Evolutionary conservation across 441 rosid genomes (phyloP).

Genomic region (Gossypium aridum): DNA sequence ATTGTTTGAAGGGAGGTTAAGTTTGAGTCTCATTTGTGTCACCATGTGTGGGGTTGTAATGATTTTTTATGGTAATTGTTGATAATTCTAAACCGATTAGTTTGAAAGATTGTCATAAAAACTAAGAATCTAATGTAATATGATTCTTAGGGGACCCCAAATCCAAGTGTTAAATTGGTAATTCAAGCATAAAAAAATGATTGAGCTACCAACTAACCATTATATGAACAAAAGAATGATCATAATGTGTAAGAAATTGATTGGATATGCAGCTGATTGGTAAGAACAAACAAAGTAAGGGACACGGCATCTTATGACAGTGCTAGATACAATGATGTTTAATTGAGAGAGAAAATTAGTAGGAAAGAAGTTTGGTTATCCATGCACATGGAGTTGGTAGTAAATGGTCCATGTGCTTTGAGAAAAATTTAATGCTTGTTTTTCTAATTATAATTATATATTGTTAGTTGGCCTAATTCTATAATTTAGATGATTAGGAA

Average conservation of each 20-base stretch:
- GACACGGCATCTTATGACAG: conserved; percentile 1
- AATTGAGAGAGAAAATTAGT: background rate
- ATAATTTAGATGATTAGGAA: background rate
- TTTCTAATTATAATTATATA: background rate
- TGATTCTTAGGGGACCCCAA: too few relatives aligned
- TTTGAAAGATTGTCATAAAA: background rate
- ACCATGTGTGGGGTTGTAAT: too few relatives aligned
- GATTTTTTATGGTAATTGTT: too few relatives aligned
- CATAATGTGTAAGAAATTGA: background rate
- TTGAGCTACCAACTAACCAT: background rate
- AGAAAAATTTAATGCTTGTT: conserved; percentile 1
- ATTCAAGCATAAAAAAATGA: background rate
- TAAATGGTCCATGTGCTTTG: conserved; percentile 2
- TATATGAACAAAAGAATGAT: background rate
- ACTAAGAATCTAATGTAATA: background rate
- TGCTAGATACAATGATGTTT: background rate
- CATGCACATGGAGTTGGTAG: conserved; percentile 4
- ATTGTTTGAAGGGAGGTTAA: background rate
- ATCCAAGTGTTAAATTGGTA: too few relatives aligned
- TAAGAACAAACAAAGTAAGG: background rate
- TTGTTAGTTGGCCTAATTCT: conserved; percentile 17
- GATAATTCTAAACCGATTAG: too few relatives aligned
- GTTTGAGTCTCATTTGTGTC: background rate
- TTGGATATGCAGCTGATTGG: background rate
- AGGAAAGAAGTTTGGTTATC: conserved; percentile 6